Evolutionary conservation across 2,329 filamentous ascomycete genomes (phyloP).

Genomic region (Colletotrichum sp.): DNA sequence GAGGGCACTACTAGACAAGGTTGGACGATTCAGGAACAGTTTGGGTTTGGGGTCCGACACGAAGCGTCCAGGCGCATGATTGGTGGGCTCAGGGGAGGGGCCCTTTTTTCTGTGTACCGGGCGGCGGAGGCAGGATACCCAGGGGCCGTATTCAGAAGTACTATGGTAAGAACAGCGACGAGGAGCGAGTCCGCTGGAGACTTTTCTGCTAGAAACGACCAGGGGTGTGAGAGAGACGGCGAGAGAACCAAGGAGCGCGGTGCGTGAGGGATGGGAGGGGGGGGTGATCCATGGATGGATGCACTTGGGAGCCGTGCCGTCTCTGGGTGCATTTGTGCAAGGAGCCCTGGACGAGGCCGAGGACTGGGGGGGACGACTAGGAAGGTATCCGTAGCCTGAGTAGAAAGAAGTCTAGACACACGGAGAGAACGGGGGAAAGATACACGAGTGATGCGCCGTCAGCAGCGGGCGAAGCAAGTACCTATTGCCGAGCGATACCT

Average conservation of each 20-base stretch:
- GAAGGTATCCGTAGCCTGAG: not conserved
- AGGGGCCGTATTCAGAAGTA: not conserved
- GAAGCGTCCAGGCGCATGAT: constrained; percentile 3
- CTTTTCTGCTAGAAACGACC: not conserved
- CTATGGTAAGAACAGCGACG: not conserved
- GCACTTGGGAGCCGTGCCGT: not conserved
- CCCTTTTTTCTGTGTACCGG: not conserved
- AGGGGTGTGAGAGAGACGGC: not conserved
- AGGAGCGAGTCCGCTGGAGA: not conserved
- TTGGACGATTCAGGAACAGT: constrained; percentile 23
- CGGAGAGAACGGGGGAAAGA: not conserved
- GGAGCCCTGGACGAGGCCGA: not conserved
- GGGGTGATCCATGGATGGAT: not conserved
- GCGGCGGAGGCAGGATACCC: not conserved
- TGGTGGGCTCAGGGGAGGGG: constrained; percentile 4
- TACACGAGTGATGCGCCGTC: not conserved
- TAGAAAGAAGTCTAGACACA: not conserved
- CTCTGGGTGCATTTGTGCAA: not conserved
- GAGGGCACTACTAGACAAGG: constrained; percentile 20
- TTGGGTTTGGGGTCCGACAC: constrained; percentile 22
- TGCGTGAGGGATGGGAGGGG: not conserved
- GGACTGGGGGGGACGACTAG: not conserved
- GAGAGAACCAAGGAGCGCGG: not conserved
- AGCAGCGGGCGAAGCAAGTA: not conserved
- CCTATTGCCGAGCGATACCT: not conserved